Conservation (phyloP, 2,329 filamentous ascomycete species). For the Xylariaceae sp. region DNA sequence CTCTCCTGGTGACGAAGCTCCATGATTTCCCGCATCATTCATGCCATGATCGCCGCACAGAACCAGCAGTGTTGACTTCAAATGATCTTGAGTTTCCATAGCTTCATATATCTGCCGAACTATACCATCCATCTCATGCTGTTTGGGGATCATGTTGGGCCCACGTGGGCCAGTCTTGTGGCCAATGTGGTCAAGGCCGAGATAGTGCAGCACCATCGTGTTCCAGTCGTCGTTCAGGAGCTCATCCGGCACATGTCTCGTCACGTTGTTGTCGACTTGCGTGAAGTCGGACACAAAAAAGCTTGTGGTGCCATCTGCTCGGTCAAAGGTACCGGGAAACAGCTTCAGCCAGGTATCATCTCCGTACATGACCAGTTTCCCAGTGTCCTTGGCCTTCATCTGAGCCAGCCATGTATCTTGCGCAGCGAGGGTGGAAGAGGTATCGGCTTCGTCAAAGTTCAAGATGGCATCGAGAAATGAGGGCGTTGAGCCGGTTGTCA, state of each 20-base stretch:
- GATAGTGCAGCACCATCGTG: slow-evolving; percentile 89
- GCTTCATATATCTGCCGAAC: slow-evolving; percentile 73
- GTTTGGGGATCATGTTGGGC: slow-evolving; percentile 88
- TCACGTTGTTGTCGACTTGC: slow-evolving; percentile 97
- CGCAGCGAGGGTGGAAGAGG: slow-evolving; percentile 77
- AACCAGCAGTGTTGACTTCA: slow-evolving; percentile 77
- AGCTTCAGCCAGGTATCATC: slow-evolving; percentile 98
- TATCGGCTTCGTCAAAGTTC: slow-evolving; percentile 93
- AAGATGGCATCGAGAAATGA: slow-evolving; percentile 96
- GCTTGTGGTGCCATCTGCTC: slow-evolving; percentile 89
- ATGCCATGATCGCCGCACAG: slow-evolving; percentile 97
- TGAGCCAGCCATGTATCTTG: slow-evolving; percentile 98
- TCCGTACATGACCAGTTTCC: slow-evolving; percentile 89
- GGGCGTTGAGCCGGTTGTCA: slow-evolving; percentile 96
- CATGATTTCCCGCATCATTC: slow-evolving; percentile 97
- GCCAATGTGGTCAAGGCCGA: slow-evolving; percentile 94
- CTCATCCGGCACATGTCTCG: slow-evolving; percentile 78
- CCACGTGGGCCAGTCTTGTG: slow-evolving; percentile 91
- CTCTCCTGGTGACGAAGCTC: slow-evolving; percentile 88
- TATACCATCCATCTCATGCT: slow-evolving; percentile 87
- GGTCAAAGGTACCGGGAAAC: slow-evolving; percentile 84
- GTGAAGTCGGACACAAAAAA: slow-evolving; percentile 99
- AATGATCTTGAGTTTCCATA: slow-evolving; percentile 67
- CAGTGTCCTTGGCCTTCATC: slow-evolving; percentile 69
- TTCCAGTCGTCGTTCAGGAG: slow-evolving; percentile 80